A percentile compares a stretch with the other conserved stretches of the same genome.
Evolutionary conservation across 352 stramenopile genomes (phyloP).

Genomic region (Albugo laibachii): DNA sequence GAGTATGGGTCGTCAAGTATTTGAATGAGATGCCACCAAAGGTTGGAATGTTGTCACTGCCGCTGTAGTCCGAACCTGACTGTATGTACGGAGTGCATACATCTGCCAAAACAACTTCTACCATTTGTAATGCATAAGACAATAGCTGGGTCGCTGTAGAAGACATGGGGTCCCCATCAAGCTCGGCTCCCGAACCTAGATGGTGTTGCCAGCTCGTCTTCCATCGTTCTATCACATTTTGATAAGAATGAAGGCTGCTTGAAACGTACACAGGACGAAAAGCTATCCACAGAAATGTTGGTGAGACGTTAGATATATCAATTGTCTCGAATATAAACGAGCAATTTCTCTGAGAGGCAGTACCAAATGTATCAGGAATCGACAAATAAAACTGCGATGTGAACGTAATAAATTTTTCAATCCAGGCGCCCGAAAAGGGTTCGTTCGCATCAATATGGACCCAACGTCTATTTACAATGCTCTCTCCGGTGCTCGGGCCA

Average conservation of each 20-base stretch:
- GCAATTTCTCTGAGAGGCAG: neutral
- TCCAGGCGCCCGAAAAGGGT: neutral
- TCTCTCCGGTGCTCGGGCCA: neutral
- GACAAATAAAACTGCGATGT: neutral
- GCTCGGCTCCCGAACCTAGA: neutral
- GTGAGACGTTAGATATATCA: neutral
- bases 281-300: neutral
- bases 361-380: neutral
- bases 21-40: too few species aligned
- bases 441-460: neutral
- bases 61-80: too few species aligned
- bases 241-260: neutral
- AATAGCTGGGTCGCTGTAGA: too few species aligned
- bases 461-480: neutral
- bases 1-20: neutral
- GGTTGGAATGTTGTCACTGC: too few species aligned
- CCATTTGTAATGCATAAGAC: too few species aligned
- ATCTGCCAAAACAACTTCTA: too few species aligned
- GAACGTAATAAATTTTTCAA: neutral
- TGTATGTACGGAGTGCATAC: too few species aligned
- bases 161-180: neutral
- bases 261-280: neutral
- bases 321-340: slow-evolving; percentile 1
- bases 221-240: neutral
- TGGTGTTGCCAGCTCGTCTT: neutral